These are phyloP conservation scores for Fusarium sp. DNA, from an alignment of 2,329 filamentous ascomycete species.

Conservation along the genomic window DNA sequence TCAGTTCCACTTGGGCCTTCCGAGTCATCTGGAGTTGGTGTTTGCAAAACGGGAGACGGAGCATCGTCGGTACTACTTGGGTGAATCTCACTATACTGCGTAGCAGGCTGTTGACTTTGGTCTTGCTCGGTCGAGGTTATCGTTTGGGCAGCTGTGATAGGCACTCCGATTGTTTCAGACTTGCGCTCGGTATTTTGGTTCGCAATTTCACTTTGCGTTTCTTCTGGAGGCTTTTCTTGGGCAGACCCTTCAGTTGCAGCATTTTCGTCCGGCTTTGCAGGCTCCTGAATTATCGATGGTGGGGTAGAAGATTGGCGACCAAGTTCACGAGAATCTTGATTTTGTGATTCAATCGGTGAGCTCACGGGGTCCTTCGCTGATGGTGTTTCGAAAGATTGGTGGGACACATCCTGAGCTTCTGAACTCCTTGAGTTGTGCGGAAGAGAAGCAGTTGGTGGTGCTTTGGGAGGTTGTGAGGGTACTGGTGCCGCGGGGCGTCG, in stretches of 20 bases:
- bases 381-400: background rate
- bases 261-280: conserved; percentile 18
- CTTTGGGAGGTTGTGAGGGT: conserved; percentile 36
- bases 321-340: conserved; percentile 15
- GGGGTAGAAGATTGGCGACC: conserved; percentile 36
- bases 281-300: conserved; percentile 32
- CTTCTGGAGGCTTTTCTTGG: background rate
- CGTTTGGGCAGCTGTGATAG: background rate
- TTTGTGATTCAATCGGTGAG: conserved; percentile 5
- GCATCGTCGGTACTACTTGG: background rate
- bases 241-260: background rate
- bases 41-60: conserved; percentile 12
- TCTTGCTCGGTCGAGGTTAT: conserved; percentile 13
- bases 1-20: conserved; percentile 24
- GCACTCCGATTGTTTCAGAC: background rate
- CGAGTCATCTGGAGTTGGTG: conserved; percentile 23
- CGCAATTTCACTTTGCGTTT: background rate
- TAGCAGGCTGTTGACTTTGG: background rate
- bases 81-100: background rate
- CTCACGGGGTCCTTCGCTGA: background rate
- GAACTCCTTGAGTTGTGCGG: conserved; percentile 22
- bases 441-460: conserved; percentile 19
- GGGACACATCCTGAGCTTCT: conserved; percentile 9
- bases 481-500: conserved; percentile 58
- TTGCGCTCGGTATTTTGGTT: background rate